Percentiles rank a stretch among this genome's conserved stretches.
These are phyloP conservation scores for Rubroboletus pulcherrimus DNA, from an alignment of 768 basidiomycete genomes.

Conservation along the genomic window DNA sequence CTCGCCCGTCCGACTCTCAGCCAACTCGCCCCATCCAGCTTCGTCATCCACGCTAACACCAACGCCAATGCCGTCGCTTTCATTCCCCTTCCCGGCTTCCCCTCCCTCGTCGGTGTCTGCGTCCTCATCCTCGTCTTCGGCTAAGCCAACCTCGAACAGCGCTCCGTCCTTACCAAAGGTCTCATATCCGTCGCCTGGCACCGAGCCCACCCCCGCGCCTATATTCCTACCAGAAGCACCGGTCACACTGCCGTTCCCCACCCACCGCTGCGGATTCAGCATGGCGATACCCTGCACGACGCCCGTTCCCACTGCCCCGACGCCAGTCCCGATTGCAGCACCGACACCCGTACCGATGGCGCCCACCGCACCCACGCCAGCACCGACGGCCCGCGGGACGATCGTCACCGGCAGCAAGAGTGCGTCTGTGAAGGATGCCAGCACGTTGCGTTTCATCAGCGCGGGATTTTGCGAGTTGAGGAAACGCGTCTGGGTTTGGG, in stretches of 20 bases:
- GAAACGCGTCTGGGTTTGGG: conserved; percentile 50
- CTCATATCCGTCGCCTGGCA: conserved; percentile 18
- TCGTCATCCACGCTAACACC: conserved; percentile 9
- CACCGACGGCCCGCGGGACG: conserved; percentile 78
- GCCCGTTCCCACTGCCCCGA: conserved; percentile 55
- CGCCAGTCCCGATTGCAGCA: conserved; percentile 51
- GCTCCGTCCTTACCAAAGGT: conserved; percentile 32
- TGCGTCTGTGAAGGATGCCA: conserved; percentile 87
- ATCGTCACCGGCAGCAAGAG: conserved; percentile 94
- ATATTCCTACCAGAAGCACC: background rate
- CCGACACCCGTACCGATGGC: conserved; percentile 70
- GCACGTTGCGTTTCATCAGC: conserved; percentile 85
- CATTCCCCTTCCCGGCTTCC: background rate
- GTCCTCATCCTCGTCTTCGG: conserved; percentile 15
- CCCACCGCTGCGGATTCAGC: conserved; percentile 89
- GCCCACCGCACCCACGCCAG: conserved; percentile 65
- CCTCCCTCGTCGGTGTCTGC: conserved; percentile 18
- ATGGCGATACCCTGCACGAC: conserved; percentile 84
- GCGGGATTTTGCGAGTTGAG: conserved; percentile 85
- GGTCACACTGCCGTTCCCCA: conserved; percentile 34
- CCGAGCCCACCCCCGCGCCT: background rate
- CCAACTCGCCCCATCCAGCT: conserved; percentile 26
- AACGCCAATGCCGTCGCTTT: background rate
- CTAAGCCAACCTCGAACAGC: conserved; percentile 51
- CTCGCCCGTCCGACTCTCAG: conserved; percentile 2